A percentile compares a stretch with the other conserved stretches of the same genome.
Evolutionary conservation across 768 basidiomycete genomes (phyloP).

Genomic region (Suillus plorans): DNA sequence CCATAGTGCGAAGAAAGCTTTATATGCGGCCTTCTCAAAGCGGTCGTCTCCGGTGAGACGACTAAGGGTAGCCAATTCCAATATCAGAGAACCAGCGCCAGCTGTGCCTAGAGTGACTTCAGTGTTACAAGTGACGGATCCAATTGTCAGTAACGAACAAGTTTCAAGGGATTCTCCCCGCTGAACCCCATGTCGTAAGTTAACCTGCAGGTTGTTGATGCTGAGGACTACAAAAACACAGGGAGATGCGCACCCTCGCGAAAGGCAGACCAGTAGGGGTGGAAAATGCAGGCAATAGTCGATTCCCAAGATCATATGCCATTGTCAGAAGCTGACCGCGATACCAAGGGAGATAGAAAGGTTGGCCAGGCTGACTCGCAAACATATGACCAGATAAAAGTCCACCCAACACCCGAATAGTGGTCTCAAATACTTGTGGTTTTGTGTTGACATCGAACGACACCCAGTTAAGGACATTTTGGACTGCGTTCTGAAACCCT

Average conservation of each 20-base stretch:
- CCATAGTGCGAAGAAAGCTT: constrained; percentile 94
- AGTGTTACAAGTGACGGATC: constrained; percentile 1
- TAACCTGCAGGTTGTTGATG: constrained; percentile 51
- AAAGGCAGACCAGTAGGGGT: constrained; percentile 92
- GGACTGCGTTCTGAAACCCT: constrained; percentile 85
- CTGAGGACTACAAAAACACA: constrained; percentile 3
- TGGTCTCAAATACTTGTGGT: constrained; percentile 98
- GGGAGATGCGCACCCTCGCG: constrained; percentile 60
- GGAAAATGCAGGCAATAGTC: constrained; percentile 87
- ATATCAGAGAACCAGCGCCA: constrained; percentile 87
- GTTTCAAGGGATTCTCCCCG: constrained; percentile 80
- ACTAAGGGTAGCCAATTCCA: constrained; percentile 93
- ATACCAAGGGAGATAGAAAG: constrained; percentile 85
- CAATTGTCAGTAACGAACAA: constrained; percentile 51
- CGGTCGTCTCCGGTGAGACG: constrained; percentile 86
- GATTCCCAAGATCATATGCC: constrained; percentile 83
- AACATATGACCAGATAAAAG: constrained; percentile 84
- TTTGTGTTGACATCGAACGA: constrained; percentile 92
- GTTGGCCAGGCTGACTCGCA: constrained; percentile 62
- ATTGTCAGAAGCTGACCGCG: constrained; percentile 72
- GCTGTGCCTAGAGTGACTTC: constrained; percentile 64
- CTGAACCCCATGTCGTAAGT: constrained; percentile 76
- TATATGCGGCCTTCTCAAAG: constrained; percentile 87
- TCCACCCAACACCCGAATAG: constrained; percentile 91
- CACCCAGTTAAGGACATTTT: constrained; percentile 77